Evolutionary conservation across 2,329 filamentous ascomycete species (phyloP).

Genomic region (Aspergillus sp.): DNA sequence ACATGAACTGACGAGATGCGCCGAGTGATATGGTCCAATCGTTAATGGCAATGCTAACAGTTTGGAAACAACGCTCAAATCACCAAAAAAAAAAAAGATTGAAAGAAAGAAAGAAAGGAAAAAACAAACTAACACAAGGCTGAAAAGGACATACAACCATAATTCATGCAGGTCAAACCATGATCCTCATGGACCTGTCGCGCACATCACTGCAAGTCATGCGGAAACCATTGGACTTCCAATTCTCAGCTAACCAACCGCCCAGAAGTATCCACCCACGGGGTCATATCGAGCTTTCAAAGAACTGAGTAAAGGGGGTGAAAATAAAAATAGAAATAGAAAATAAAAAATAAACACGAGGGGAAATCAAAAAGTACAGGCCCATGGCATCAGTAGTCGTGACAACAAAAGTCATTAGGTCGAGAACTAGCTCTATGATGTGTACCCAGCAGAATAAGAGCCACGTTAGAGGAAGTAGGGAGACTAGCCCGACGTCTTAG

Average conservation of each 20-base stretch:
- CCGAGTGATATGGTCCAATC: conserved; percentile 12
- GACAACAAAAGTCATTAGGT: conserved; percentile 1
- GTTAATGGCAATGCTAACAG: background rate
- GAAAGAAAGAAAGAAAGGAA: no score
- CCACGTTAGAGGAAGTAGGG: background rate
- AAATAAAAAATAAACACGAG: background rate
- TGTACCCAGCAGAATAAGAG: background rate
- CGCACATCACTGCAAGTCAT: conserved; percentile 13
- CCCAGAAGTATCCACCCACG: background rate
- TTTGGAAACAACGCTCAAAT: conserved; percentile 4
- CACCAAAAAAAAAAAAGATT: no score
- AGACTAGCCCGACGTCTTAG: conserved; percentile 4
- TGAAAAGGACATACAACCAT: conserved; percentile 11
- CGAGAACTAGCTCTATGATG: background rate
- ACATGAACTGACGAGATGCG: conserved; percentile 14
- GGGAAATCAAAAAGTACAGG: background rate
- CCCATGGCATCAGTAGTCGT: background rate
- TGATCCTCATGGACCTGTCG: conserved; percentile 16
- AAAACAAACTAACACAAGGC: conserved; percentile 10
- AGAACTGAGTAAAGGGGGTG: conserved; percentile 1
- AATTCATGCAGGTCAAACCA: conserved; percentile 13
- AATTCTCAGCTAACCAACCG: background rate
- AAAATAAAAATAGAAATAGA: no score
- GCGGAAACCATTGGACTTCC: conserved; percentile 10
- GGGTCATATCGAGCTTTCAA: background rate